Evolutionary conservation across 2,329 filamentous ascomycete species (phyloP), one percentile per base, ranked within the genome.

Genomic region (Coniochaeta sp.): DNA sequence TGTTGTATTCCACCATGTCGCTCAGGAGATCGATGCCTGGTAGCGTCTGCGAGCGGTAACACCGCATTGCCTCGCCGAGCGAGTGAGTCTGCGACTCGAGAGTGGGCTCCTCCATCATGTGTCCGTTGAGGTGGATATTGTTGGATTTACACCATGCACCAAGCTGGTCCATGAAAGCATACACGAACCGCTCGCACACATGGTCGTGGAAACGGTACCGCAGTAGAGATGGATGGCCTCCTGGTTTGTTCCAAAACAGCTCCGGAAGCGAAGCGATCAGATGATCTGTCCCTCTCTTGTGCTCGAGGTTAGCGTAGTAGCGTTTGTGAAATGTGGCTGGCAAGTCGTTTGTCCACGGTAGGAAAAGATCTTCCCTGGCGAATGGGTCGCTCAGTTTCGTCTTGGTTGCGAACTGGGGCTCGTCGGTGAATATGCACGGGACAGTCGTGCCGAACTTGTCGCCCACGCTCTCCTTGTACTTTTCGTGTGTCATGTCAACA

Each of bases 81-180:
- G 68, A 66, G 0, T 64, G 65, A 1, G 70, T 72, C 57, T 72
- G 70, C 5, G 67, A 70, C 19, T 66, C 61, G 1, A 72, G 64
- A 1, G 65, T 70, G 7, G 69, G 68, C 55, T 72, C 70, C 61
- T 72, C 67, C 70, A 71, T 71, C 69, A 71, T 70, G 26, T 72
- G 70, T 0, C 70, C 71, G 38, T 68, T 65, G 17, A 72, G 62
- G 9, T 66, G 61, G 9, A 71, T 64, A 1, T 62, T 60, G 16
- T 71, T 71, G 5, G 63, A 61, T n/a, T 60, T 58, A 52, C 70
- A 71, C 69, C 70, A 72, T 14, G 38, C 34, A 22, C 64, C 64
- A 5, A 70, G 59, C 24, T 69, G 69, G 44, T 72, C 70, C 52
- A 72, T 68, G 59, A 67, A 70, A 0, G 70, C 67, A 0, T 65